Base-by-base conservation (phyloP, 148 eudicot genomes). In the Simmondsia chinensis region DNA sequence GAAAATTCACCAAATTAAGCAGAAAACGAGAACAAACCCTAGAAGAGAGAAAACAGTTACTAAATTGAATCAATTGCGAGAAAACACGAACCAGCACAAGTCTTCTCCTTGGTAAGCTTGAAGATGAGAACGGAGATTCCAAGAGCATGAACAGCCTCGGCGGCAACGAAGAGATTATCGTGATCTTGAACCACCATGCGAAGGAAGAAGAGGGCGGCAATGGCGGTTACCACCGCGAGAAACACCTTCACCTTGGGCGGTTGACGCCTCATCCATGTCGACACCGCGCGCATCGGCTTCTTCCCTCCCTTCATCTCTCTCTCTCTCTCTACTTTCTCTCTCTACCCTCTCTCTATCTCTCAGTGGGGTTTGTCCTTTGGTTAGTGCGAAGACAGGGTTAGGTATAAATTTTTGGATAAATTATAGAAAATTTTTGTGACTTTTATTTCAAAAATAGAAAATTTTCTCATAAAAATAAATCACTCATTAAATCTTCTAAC, bases 71-170 rank as follows among this genome's bases (percentile, higher is more conserved):
- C n/a, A n/a, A n/a, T n/a, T n/a, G n/a, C n/a, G n/a, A n/a, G n/a
- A n/a, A n/a, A n/a, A n/a, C n/a, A n/a, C n/a, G n/a, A n/a, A 70
- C 75, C 75, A 30, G 75, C 70, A 35, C 75, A 70, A 26, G 66
- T 64, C 18, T 42, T 60, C 51, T 65, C 71, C 41, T 55, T 70
- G 46, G 50, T 50, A 51, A 70, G 60, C 42, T 65, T 70, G 36
- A 54, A 70, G 21, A 70, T 70, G 40, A 65, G 60, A 38, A 65
- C 59, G 14, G 50, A 60, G 39, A 70, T 60, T 3, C 75, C 75
- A 10, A 60, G 16, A 23, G 75, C 59, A 29, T 65, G 71, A 36
- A 65, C 71, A 18, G 75, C 70, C 46, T 70, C 75, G 20, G 75
- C 63, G 27, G 71, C 75, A 42, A 64, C 57, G 26, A 65, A 70